Conservation (phyloP, 768 basidiomycete species). For the Mycena galopus region DNA sequence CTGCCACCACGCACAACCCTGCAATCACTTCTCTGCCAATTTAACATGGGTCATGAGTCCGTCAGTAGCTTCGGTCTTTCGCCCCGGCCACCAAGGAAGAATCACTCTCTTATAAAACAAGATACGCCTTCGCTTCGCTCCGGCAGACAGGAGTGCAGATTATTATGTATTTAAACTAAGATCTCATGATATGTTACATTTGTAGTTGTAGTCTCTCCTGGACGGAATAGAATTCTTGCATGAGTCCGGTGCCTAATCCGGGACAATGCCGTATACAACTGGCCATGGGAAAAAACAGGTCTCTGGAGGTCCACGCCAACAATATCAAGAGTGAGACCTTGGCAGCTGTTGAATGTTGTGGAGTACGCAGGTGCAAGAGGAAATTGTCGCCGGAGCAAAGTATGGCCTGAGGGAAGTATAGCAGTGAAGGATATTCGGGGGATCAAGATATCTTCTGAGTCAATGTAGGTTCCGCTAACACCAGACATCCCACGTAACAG, state of each 20-base stretch:
- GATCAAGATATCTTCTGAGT: not conserved
- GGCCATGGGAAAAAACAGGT: constrained; percentile 55
- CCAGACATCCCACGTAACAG: not conserved
- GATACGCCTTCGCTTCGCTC: not conserved
- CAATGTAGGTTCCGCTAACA: not conserved
- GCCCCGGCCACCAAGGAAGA: no score
- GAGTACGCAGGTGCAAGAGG: constrained; percentile 55
- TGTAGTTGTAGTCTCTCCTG: not conserved
- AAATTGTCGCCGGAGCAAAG: constrained; percentile 49
- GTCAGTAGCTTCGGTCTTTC: no score
- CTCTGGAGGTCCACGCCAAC: constrained; percentile 53
- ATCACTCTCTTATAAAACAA: no score
- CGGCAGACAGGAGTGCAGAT: not conserved
- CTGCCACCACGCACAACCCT: no score
- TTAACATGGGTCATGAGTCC: no score
- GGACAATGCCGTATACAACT: constrained; percentile 27
- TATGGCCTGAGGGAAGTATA: constrained; percentile 44
- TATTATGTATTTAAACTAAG: not conserved
- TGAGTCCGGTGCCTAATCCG: constrained; percentile 1
- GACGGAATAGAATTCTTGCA: not conserved
- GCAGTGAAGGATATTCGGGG: not conserved
- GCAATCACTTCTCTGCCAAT: no score
- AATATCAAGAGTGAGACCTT: constrained; percentile 53
- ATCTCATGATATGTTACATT: constrained; percentile 21
- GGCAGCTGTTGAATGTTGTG: constrained; percentile 59